Conservation (phyloP, 208 protist species). For the Acanthamoeba sp. region DNA sequence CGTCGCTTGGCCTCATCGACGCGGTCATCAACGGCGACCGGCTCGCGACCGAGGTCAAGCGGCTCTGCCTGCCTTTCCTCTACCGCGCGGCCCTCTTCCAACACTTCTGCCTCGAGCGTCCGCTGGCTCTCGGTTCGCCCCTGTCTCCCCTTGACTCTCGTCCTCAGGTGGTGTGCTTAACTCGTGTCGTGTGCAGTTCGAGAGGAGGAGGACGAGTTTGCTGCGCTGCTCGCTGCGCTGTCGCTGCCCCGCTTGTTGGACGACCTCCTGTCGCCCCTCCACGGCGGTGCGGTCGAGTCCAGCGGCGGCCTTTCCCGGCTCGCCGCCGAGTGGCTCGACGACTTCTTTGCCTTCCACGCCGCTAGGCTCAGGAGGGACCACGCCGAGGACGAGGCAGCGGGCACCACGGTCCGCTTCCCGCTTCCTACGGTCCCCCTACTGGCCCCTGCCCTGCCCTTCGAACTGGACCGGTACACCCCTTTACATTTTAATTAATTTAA, state of each 20-base stretch:
- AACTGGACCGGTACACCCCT: neutral
- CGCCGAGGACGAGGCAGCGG: neutral
- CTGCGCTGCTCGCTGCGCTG: neutral
- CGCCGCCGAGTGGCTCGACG: neutral
- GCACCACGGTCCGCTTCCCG: neutral
- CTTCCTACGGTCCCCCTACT: neutral
- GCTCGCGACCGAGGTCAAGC: neutral
- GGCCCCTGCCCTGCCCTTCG: neutral
- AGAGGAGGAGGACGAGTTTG: conserved; percentile 17
- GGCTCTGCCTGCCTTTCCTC: conserved; percentile 37
- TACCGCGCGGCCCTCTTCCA: conserved; percentile 39
- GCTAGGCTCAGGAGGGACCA: neutral
- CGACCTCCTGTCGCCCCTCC: neutral
- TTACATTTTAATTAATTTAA: too few relatives aligned
- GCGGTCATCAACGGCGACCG: neutral
- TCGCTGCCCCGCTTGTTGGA: neutral
- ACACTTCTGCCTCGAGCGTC: conserved; percentile 23
- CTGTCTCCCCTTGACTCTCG: too few relatives aligned
- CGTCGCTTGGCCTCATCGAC: neutral
- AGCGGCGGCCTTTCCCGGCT: neutral
- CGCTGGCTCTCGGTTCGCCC: neutral
- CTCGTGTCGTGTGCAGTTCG: neutral
- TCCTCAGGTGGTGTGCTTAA: neutral
- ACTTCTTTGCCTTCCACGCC: conserved; percentile 4
- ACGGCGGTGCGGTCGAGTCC: neutral